These are phyloP conservation scores for Exophiala calicioides DNA, from an alignment of 2,329 filamentous ascomycete genomes.

Conservation along the genomic window DNA sequence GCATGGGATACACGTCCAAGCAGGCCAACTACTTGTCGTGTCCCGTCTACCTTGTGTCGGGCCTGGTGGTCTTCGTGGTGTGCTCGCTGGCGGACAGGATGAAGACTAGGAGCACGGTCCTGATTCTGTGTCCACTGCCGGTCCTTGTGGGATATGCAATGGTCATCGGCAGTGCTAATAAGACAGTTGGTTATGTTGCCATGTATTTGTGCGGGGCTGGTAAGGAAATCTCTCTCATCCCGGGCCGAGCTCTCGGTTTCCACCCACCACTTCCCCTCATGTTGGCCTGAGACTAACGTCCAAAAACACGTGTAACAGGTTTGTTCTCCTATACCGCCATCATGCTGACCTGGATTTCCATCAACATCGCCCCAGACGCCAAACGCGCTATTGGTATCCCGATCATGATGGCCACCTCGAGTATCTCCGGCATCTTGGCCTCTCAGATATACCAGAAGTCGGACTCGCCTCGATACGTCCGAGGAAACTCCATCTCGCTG, in stretches of 20 bases:
- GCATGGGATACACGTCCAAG: constrained; percentile 36
- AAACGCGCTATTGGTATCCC: constrained; percentile 37
- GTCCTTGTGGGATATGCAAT: constrained; percentile 39
- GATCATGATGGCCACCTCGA: constrained; percentile 34
- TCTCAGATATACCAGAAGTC: constrained; percentile 36
- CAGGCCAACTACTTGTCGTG: constrained; percentile 40
- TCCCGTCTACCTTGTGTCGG: constrained; percentile 39
- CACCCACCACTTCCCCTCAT: no score
- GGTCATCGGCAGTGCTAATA: constrained; percentile 33
- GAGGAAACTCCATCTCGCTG: constrained; percentile 29
- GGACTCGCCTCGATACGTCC: constrained; percentile 35
- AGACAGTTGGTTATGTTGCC: constrained; percentile 36
- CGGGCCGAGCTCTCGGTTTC: constrained; percentile 3
- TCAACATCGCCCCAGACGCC: constrained; percentile 36
- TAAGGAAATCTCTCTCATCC: constrained; percentile 1
- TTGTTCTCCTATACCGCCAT: constrained; percentile 30
- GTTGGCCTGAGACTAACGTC: no score
- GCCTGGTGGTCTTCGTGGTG: constrained; percentile 32
- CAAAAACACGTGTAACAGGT: constrained; percentile 25
- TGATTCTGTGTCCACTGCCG: constrained; percentile 33
- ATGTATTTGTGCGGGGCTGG: constrained; percentile 35
- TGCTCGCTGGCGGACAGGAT: constrained; percentile 36
- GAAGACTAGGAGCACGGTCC: constrained; percentile 34
- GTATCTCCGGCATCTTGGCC: constrained; percentile 34
- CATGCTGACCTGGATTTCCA: constrained; percentile 36